Evolutionary conservation across 192 early-diverging fungal species (phyloP), one percentile per base, ranked within the genome.

Genomic region (Mycoemilia scoparia): DNA sequence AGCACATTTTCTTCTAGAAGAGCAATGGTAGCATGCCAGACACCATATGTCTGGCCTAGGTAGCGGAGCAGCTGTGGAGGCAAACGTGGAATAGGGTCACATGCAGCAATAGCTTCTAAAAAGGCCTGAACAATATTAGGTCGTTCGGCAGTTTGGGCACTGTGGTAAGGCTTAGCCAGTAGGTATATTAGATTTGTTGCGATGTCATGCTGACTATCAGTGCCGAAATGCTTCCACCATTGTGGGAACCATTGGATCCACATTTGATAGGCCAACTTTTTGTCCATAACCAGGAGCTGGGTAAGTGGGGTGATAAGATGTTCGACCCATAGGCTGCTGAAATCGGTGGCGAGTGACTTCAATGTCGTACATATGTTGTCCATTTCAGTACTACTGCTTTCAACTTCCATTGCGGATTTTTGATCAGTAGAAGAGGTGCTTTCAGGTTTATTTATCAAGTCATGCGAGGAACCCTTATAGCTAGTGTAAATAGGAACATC

Each of bases 51-150:
- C 46, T 82, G 81, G n/a, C 84, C 88, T 16, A 96, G 65, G 46
- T 87, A 91, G 29, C 80, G 83, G 28, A 99, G 63, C 19, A 99
- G 69, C 45, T 91, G 87, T 12, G 96, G 91, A 6, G 96, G 86
- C 11, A 99, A 58, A 21, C 73, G 71, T 15, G 87, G 76, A 3
- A 62, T 20, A 2, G 85, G 76, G 0, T 61, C 32, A 34, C 81
- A 88, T 10, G 60, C 64, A 31, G 76, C 74, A 38, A 91, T 74
- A 29, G 81, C 87, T 1, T 93, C 82, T 12, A 99, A 48, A 2
- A 99, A 51, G 2, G 84, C 78, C 45, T 91, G 87, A 14, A 99
- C 77, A 3, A 96, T 85, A 54, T 97, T 99, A n/a, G 90, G 87
- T 4, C 87, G 70, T 21, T 66, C 35, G 11, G 74, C 66, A 5